A percentile compares a stretch with the other conserved stretches of the same genome.
Evolutionary conservation across 345 rosid species (phyloP).

Genomic region (rapeseed (Brassica napus)): DNA sequence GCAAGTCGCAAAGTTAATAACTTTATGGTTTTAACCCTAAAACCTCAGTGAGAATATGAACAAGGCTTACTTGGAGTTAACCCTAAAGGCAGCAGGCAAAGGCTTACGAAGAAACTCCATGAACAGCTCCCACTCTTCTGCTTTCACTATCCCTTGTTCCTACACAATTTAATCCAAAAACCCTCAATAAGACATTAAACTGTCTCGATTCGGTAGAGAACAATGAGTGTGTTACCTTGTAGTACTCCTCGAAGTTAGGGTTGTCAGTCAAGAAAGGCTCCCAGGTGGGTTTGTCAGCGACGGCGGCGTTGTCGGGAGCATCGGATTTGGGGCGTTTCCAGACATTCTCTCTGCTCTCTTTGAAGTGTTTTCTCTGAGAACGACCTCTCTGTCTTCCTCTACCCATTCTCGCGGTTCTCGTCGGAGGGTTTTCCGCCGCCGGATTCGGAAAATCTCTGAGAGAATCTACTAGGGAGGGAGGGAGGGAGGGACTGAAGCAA

Average conservation of each 20-base stretch:
- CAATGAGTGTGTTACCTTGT: conserved; percentile 54
- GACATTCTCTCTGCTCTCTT: conserved; percentile 75
- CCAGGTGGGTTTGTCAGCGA: conserved; percentile 30
- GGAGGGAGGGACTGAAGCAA: neutral
- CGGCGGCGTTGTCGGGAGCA: conserved; percentile 39
- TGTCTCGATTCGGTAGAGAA: neutral
- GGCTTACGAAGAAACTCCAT: conserved; percentile 75
- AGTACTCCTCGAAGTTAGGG: conserved; percentile 78
- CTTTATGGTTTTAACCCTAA: conserved; percentile 2
- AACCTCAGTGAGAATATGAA: conserved; percentile 6
- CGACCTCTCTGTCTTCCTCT: conserved; percentile 72
- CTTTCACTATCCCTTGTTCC: conserved; percentile 80
- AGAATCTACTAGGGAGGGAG: neutral
- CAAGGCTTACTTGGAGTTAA: conserved; percentile 64
- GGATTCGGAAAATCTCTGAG: conserved; percentile 5
- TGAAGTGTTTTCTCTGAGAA: conserved; percentile 86
- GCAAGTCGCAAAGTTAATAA: neutral
- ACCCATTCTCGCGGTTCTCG: conserved; percentile 42
- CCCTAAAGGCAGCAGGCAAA: conserved; percentile 91
- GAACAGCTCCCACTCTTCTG: conserved; percentile 83
- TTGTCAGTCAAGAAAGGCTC: conserved; percentile 59
- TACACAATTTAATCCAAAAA: conserved; percentile 25
- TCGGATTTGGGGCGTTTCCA: conserved; percentile 83
- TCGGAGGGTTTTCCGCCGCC: conserved; percentile 34
- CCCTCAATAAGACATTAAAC: neutral